Conservation (phyloP, 1,284 basidiomycete genomes). For the Athelia sp. region DNA sequence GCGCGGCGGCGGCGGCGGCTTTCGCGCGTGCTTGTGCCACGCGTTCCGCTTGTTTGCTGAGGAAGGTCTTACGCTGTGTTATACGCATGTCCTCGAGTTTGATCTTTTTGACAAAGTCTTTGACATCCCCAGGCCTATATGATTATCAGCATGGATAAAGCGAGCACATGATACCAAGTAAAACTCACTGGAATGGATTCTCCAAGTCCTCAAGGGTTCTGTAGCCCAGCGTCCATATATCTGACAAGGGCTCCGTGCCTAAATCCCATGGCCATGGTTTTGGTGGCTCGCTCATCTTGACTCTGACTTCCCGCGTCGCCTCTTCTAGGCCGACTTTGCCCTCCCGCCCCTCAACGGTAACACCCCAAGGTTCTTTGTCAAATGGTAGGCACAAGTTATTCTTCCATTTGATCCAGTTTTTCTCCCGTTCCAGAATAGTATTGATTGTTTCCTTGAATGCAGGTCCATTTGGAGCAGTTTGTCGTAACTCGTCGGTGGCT, state of each 20-base stretch:
- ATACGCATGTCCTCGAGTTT: conserved; percentile 62
- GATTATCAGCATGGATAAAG: conserved; percentile 8
- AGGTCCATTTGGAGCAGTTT: conserved; percentile 70
- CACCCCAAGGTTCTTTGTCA: conserved; percentile 61
- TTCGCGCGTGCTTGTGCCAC: conserved; percentile 38
- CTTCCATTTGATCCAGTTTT: conserved; percentile 86
- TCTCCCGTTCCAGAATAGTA: conserved; percentile 71
- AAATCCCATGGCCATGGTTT: conserved; percentile 55
- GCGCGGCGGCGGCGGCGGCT: conserved; percentile 26
- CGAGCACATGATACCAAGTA: conserved; percentile 2
- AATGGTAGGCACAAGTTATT: conserved; percentile 72
- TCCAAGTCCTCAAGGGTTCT: conserved; percentile 56
- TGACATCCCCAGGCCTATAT: conserved; percentile 60
- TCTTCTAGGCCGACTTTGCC: conserved; percentile 54
- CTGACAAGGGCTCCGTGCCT: conserved; percentile 64
- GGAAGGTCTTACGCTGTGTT: conserved; percentile 50
- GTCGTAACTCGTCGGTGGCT: conserved; percentile 64
- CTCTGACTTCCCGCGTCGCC: conserved; percentile 46
- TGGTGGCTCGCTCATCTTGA: conserved; percentile 48
- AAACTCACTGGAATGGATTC: conserved; percentile 57
- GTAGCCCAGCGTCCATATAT: conserved; percentile 79
- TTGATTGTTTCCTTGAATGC: conserved; percentile 68
- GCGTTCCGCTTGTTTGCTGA: conserved; percentile 42
- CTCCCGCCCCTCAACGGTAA: conserved; percentile 36
- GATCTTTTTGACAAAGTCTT: conserved; percentile 66